These are phyloP conservation scores for Boeremia lycopersici DNA, from an alignment of 2,329 filamentous ascomycete genomes.

Conservation along the genomic window DNA sequence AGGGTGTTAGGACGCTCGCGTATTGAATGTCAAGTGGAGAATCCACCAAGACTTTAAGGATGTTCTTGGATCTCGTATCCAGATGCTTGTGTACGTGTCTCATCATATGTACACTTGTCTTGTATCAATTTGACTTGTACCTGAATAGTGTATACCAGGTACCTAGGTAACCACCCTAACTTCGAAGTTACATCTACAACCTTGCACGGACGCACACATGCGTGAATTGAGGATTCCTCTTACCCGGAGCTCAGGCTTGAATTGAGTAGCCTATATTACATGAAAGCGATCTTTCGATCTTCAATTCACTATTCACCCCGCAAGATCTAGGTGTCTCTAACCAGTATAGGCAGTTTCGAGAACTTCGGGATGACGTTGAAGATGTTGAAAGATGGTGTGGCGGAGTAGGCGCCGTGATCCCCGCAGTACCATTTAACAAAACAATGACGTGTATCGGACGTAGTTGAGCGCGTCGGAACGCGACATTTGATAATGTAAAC, in stretches of 20 bases:
- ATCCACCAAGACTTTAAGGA: no score
- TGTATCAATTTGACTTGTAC: no score
- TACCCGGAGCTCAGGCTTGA: not conserved
- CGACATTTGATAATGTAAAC: conserved; percentile 1
- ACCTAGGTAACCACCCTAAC: no score
- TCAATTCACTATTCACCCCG: not conserved
- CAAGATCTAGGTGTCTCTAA: not conserved
- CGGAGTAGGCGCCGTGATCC: conserved; percentile 6
- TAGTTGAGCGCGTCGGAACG: conserved; percentile 2
- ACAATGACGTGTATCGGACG: conserved; percentile 3
- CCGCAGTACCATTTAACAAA: not conserved
- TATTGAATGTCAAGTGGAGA: no score
- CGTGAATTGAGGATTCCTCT: not conserved
- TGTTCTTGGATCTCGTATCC: no score
- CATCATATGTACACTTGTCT: no score
- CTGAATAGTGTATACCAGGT: no score
- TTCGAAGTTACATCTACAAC: no score
- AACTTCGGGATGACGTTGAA: not conserved
- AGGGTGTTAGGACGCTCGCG: no score
- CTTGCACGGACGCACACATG: not conserved
- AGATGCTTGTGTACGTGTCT: no score
- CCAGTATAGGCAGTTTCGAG: not conserved
- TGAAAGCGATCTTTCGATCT: not conserved
- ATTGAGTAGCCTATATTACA: conserved; percentile 1
- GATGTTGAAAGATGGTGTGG: not conserved